Percentiles rank a stretch among this genome's conserved stretches.
phyloP scores from a whole-genome alignment of 1,139 yeast species.

The Yamadazyma dendronema region DNA sequence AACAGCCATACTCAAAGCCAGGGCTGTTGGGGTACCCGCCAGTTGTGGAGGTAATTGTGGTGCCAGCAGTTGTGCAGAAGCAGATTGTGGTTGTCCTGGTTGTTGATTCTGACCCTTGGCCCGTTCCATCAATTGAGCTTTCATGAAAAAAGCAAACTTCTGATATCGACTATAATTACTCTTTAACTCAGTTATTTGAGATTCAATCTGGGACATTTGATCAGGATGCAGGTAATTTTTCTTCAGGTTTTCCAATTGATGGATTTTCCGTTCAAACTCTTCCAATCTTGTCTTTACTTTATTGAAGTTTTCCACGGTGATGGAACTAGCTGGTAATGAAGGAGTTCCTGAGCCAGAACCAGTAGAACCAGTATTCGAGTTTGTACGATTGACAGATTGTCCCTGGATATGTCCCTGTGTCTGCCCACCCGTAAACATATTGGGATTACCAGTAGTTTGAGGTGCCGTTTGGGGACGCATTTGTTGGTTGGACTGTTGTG shows the following conservation, averaged over 20 bases:
- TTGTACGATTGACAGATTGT: background rate
- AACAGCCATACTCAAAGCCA: background rate
- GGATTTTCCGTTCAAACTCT: slow-evolving; percentile 44
- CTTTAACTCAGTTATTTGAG: slow-evolving; percentile 34
- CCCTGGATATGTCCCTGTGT: background rate
- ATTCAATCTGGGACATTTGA: slow-evolving; percentile 34
- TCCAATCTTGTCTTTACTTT: slow-evolving; percentile 37
- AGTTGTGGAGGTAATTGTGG: background rate
- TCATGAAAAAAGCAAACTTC: slow-evolving; percentile 39
- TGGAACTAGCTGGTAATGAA: slow-evolving; percentile 28
- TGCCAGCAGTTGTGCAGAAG: background rate
- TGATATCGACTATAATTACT: slow-evolving; percentile 38
- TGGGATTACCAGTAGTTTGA: too few relatives aligned
- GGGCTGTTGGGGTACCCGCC: slow-evolving; percentile 1
- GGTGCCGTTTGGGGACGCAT: slow-evolving; percentile 3
- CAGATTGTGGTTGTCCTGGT: slow-evolving; percentile 3
- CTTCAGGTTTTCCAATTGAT: slow-evolving; percentile 26
- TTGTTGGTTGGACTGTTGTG: background rate
- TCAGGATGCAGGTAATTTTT: slow-evolving; percentile 26
- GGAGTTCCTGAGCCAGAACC: slow-evolving; percentile 12
- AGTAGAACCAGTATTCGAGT: background rate
- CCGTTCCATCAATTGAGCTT: slow-evolving; percentile 37
- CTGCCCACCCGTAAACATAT: background rate
- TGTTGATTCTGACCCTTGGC: slow-evolving; percentile 17
- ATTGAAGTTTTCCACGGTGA: slow-evolving; percentile 41